Percentiles rank a stretch among this genome's conserved stretches.
phyloP scores from a whole-genome alignment of 306 rosid genomes.

The Erythrophleum fordii region DNA sequence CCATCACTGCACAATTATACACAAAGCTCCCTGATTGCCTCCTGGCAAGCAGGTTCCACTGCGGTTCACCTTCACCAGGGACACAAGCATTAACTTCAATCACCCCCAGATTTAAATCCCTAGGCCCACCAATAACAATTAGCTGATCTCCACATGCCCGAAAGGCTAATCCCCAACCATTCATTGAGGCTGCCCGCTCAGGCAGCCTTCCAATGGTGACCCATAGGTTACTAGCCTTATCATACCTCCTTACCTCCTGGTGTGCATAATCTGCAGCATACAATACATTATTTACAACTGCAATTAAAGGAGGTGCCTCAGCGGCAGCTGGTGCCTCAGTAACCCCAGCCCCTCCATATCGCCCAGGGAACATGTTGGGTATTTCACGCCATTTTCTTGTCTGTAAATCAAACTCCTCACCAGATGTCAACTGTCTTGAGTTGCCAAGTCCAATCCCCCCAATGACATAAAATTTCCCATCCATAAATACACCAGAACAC shows the following conservation, averaged over 20 bases:
- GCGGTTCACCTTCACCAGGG: slow-evolving; percentile 53
- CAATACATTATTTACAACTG: slow-evolving; percentile 71
- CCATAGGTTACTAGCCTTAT: slow-evolving; percentile 50
- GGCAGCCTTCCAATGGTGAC: slow-evolving; percentile 67
- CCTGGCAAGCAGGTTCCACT: slow-evolving; percentile 63
- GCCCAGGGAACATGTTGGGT: slow-evolving; percentile 64
- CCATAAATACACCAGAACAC: slow-evolving; percentile 71
- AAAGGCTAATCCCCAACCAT: slow-evolving; percentile 84
- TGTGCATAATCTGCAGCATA: slow-evolving; percentile 71
- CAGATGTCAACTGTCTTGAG: slow-evolving; percentile 49
- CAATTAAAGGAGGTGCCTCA: slow-evolving; percentile 86
- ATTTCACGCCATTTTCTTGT: slow-evolving; percentile 66
- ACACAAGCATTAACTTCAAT: slow-evolving; percentile 65
- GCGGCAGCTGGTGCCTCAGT: slow-evolving; percentile 35
- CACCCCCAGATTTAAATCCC: slow-evolving; percentile 28
- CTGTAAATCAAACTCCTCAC: slow-evolving; percentile 70
- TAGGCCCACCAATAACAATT: slow-evolving; percentile 66
- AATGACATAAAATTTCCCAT: slow-evolving; percentile 69
- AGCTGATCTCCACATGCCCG: slow-evolving; percentile 70
- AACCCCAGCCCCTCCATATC: slow-evolving; percentile 41
- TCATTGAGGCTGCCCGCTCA: slow-evolving; percentile 45
- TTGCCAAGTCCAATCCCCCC: slow-evolving; percentile 64
- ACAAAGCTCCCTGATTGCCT: slow-evolving; percentile 59
- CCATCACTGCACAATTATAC: slow-evolving; percentile 82
- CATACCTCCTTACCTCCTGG: slow-evolving; percentile 57